Evolutionary conservation across 352 stramenopile species (phyloP).

Genomic region (Globisporangium mamillatum): DNA sequence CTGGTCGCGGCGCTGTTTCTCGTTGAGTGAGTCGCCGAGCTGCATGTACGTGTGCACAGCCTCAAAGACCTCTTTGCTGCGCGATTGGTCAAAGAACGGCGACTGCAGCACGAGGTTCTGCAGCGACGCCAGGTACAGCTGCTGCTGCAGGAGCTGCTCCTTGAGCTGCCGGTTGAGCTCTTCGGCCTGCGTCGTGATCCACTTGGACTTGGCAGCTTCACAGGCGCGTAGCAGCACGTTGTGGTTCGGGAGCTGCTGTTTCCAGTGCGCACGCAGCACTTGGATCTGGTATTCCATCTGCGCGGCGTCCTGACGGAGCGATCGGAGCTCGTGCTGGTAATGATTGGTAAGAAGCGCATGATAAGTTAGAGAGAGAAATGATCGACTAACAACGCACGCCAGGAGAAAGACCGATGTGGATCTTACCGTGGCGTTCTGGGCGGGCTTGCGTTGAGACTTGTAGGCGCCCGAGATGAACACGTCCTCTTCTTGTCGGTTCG

Average conservation of each 20-base stretch:
- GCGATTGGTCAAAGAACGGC: constrained; percentile 37
- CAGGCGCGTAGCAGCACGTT: constrained; percentile 36
- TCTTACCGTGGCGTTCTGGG: constrained; percentile 36
- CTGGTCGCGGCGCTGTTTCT: constrained; percentile 26
- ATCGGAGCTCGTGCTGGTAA: constrained; percentile 47
- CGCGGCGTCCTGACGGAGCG: constrained; percentile 40
- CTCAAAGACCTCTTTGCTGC: constrained; percentile 56
- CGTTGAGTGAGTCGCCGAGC: constrained; percentile 19
- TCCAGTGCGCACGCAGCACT: constrained; percentile 44
- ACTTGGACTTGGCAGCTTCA: constrained; percentile 51
- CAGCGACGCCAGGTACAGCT: constrained; percentile 59
- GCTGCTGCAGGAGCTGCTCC: constrained; percentile 58
- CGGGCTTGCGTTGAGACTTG: constrained; percentile 30
- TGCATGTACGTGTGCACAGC: constrained; percentile 37
- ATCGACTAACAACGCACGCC: neutral
- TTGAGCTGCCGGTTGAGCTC: constrained; percentile 49
- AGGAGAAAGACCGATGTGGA: neutral
- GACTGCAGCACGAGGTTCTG: constrained; percentile 53
- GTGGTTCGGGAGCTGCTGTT: constrained; percentile 30
- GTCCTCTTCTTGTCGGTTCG: constrained; percentile 20
- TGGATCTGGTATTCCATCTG: constrained; percentile 41
- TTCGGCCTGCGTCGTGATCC: constrained; percentile 44
- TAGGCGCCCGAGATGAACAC: constrained; percentile 33
- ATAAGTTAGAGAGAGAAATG: neutral
- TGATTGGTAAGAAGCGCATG: neutral